Evolutionary conservation across 345 rosid species (phyloP), one percentile per base, ranked within the genome.

Genomic region (Clarkia xantiana): DNA sequence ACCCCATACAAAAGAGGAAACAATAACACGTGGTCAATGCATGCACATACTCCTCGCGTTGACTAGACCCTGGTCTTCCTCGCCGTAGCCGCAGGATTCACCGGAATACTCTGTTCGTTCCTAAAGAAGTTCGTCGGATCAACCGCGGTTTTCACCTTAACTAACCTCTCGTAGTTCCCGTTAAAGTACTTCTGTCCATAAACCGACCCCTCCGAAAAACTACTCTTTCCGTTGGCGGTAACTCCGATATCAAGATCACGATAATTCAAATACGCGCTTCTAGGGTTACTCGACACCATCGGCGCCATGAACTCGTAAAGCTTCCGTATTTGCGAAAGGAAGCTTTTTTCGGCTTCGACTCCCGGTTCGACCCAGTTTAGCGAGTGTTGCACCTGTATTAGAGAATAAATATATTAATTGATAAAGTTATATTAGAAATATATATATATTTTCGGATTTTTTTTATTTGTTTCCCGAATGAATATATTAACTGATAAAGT

Each of bases 181-280:
- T 71, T 74, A 44, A 67, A 78, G 59, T 72, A 78, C 52, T 70
- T 66, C 9, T 9, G 8, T 2, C 86, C 89, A 17, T 77, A 78
- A 46, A 57, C 45, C 41, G 58, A 65, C n/a, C 77, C 86, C 19
- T 78, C 60, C 25, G 29, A 58, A 22, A 62, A 82, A 55, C 73
- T 69, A 51, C 67, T 65, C 2, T 36, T 45, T 0, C 67, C 67
- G 1, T 47, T 51, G 0, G 15, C 39, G 39, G 73, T 71, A 38
- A 44, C 50, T 18, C 95, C 91, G 1, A 82, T 55, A 36, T 85
- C 85, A 45, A 82, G 61, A 65, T 85, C 93, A 40, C 88, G 79
- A 22, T 79, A 82, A 47, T 67, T 74, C 14, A 82, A 44, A 42
- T 62, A 85, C 13, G 91, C 76, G 9, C 56, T 67, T 25, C 95